phyloP scores from a whole-genome alignment of 257 asterid genomes.

The Lycium barbarum region DNA sequence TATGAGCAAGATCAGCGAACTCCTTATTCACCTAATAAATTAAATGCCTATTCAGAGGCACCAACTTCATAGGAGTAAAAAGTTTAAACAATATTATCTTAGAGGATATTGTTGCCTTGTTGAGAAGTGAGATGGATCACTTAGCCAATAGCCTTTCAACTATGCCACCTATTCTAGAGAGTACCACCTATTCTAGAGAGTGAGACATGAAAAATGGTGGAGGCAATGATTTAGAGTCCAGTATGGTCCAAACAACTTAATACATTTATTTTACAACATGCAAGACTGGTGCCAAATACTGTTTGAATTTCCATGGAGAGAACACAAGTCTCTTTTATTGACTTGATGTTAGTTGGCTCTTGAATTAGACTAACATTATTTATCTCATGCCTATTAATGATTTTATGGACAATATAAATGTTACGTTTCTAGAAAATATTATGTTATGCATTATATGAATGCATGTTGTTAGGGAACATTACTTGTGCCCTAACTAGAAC shows the following conservation, averaged over 20 bases:
- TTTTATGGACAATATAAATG: neutral
- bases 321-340: neutral
- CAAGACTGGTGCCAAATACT: neutral
- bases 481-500: conserved; percentile 12
- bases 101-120: neutral
- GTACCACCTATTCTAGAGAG: neutral
- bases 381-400: neutral
- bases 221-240: neutral
- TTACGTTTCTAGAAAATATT: neutral
- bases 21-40: neutral
- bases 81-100: neutral
- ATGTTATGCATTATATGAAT: neutral
- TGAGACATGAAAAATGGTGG: neutral
- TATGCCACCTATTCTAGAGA: neutral
- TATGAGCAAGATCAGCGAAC: neutral
- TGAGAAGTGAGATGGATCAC: neutral
- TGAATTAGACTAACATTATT: neutral
- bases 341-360: neutral
- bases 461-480: neutral
- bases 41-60: neutral
- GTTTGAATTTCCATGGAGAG: neutral
- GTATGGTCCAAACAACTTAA: neutral
- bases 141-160: neutral
- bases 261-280: neutral
- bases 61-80: neutral